Conservation (phyloP, 1,284 basidiomycete species). For the Lentinula novae-zelandiae region DNA sequence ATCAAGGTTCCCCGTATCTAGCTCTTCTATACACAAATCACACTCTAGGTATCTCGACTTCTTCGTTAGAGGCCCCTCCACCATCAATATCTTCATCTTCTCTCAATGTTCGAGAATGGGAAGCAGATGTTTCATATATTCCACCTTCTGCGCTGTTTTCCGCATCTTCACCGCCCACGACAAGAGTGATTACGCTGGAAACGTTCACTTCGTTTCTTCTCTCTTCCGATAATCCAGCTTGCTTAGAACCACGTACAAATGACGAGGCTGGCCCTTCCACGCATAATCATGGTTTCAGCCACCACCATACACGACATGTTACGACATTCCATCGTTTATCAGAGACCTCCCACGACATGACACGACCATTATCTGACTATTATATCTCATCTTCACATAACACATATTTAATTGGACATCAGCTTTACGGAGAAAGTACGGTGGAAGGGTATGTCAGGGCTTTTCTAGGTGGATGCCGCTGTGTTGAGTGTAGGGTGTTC, state of each 20-base stretch:
- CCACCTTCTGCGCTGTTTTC: constrained; percentile 1
- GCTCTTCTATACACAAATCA: not conserved
- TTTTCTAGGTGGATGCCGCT: constrained; percentile 85
- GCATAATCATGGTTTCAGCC: not conserved
- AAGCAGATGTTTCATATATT: not conserved
- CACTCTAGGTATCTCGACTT: not conserved
- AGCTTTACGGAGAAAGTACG: constrained; percentile 90
- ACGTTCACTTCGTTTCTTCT: constrained; percentile 12
- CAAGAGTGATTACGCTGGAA: constrained; percentile 9
- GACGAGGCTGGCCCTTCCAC: not conserved
- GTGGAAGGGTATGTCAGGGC: constrained; percentile 96
- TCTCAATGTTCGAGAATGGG: not conserved
- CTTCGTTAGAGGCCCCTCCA: not conserved
- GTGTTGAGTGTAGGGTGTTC: constrained; percentile 76
- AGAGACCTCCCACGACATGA: constrained; percentile 67
- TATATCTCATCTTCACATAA: constrained; percentile 96
- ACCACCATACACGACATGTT: not conserved
- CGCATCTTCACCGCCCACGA: not conserved
- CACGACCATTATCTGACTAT: constrained; percentile 82
- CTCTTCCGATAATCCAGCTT: constrained; percentile 11
- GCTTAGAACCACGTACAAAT: constrained; percentile 27
- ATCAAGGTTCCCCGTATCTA: not conserved
- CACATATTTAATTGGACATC: constrained; percentile 94
- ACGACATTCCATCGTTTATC: constrained; percentile 64
- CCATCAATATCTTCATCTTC: constrained; percentile 6